A percentile compares a stretch with the other conserved stretches of the same genome.
These are phyloP conservation scores for Cyclotella kingstonii DNA, from an alignment of 108 stramenopile species.

Conservation along the genomic window DNA sequence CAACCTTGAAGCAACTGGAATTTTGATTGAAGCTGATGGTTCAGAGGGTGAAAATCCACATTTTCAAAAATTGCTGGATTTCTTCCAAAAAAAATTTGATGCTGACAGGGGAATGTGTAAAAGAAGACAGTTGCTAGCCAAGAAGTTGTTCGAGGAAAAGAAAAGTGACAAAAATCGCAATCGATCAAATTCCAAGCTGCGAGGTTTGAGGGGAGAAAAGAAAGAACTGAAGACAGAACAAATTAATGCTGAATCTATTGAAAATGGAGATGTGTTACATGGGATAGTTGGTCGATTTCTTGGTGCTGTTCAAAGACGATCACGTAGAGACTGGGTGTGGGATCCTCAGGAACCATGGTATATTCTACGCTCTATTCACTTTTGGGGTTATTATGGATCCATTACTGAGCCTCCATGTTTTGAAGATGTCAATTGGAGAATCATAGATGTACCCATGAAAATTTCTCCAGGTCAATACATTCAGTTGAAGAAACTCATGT, in stretches of 20 bases:
- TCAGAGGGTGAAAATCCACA: constrained; percentile 14
- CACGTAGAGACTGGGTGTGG: not conserved
- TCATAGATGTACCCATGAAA: constrained; percentile 63
- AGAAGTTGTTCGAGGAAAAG: constrained; percentile 16
- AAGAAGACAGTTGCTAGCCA: constrained; percentile 14
- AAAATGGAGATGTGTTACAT: not conserved
- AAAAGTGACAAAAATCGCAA: not conserved
- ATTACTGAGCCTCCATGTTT: constrained; percentile 83
- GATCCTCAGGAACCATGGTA: constrained; percentile 20
- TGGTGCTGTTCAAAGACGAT: constrained; percentile 5
- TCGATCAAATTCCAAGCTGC: constrained; percentile 3
- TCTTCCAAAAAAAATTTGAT: constrained; percentile 35
- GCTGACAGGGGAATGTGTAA: constrained; percentile 20
- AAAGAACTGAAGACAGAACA: not conserved
- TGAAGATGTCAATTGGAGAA: constrained; percentile 78
- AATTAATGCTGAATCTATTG: not conserved
- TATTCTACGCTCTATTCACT: constrained; percentile 39
- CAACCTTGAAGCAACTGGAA: constrained; percentile 27
- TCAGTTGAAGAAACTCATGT: constrained; percentile 70
- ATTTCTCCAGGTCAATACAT: constrained; percentile 55
- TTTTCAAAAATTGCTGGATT: constrained; percentile 36
- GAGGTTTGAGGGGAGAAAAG: constrained; percentile 8
- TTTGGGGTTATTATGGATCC: constrained; percentile 78
- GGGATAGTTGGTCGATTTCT: constrained; percentile 16
- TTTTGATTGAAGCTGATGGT: constrained; percentile 32